Evolutionary conservation across 2,329 filamentous ascomycete species (phyloP), one percentile per base, ranked within the genome.

Genomic region (Alternaria sp.): DNA sequence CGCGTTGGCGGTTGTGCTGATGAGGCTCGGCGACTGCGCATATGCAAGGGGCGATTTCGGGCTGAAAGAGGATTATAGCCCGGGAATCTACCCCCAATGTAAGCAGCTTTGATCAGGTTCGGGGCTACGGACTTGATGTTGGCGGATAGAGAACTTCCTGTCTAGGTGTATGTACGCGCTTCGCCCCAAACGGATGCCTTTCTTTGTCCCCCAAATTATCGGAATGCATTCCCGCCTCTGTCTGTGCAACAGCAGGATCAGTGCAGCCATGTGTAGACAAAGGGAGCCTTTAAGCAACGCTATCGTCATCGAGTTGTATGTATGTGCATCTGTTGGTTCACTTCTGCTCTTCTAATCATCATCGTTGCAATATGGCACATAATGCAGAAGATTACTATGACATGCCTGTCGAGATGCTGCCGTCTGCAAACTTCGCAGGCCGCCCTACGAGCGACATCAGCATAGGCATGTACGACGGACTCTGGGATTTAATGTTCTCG

Each of bases 391-490:
- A 73, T 25, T 72, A 74, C 55, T 73, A 72, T 37, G 71, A 74
- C 47, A 67, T 73, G 43, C 64, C 69, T 9, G 26, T 61, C 21
- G 68, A 74, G 18, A 54, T 68, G 47, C 43, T 74, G 33, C 72
- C 72, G 6, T 65, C 65, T 47, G 63, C 72, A 6, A 74, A 74
- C 55, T 73, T 74, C 59, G 72, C 71, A 37, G 64, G 65, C 26
- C 66, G 70, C 9, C 71, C 72, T 47, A 56, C 64, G n/a, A 68
- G 65, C 51, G 72, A 74, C 23, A 73, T 74, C 30, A 66, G 68
- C 21, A 71, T 71, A 20, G 63, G 68, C n/a, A 71, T 72, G 37
- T 62, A 71, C 8, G 65, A 69, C 25, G 66, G 64, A 4, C 44
- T 64, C 8, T 65, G 63, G 60, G 70, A 61, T 1, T 63, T 67